Evolutionary conservation across 2,329 filamentous ascomycete species (phyloP).

Genomic region (Cladophialophora bantiana): DNA sequence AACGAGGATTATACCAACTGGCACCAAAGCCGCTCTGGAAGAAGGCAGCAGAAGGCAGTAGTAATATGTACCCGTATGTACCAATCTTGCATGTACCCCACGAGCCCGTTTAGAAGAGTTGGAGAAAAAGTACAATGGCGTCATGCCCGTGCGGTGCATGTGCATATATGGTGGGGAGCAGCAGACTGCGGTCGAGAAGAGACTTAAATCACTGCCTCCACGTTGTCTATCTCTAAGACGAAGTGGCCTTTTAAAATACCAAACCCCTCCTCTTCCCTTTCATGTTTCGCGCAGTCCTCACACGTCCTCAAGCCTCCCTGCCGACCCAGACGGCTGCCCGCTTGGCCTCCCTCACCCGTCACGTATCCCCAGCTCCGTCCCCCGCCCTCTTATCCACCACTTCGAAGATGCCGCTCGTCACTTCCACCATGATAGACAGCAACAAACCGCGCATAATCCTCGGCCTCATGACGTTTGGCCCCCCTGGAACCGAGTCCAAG

Average conservation of each 20-base stretch:
- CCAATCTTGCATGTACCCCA: neutral
- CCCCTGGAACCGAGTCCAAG: conserved; percentile 57
- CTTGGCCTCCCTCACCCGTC: conserved; percentile 4
- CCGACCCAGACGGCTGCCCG: conserved; percentile 2
- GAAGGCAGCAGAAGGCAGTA: neutral
- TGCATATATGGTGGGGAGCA: neutral
- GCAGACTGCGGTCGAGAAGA: neutral
- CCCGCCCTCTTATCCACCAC: conserved; percentile 12
- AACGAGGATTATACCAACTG: neutral
- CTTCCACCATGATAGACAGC: conserved; percentile 21
- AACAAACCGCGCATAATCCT: conserved; percentile 75
- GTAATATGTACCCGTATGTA: too few relatives aligned
- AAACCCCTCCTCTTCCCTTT: neutral
- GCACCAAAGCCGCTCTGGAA: neutral
- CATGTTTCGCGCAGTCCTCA: neutral
- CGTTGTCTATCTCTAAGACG: neutral
- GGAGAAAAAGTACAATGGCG: neutral
- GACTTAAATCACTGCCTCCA: neutral
- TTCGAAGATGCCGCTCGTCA: conserved; percentile 35
- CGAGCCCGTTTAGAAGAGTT: neutral
- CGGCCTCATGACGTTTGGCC: conserved; percentile 84
- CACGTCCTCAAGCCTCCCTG: conserved; percentile 2
- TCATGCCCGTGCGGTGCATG: neutral
- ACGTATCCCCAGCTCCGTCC: conserved; percentile 10
- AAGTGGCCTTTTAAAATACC: neutral